Evolutionary conservation across 768 basidiomycete species (phyloP), one percentile per base, ranked within the genome.

Genomic region (Trametes cingulata): DNA sequence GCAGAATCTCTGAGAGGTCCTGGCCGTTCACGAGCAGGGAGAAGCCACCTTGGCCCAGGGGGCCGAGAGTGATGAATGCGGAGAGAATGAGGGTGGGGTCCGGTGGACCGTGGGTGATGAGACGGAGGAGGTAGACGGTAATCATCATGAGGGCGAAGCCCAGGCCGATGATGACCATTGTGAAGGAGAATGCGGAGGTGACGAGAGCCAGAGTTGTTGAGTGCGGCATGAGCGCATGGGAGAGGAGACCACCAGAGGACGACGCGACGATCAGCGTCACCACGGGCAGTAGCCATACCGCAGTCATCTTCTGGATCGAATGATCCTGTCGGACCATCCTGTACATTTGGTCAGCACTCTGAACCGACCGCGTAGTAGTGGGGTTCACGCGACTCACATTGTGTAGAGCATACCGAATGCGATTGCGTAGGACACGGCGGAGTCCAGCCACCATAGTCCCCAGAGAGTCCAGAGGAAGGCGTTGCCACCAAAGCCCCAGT

Each of bases 231-330:
- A 85, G 72, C 24, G 76, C 74, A 6, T 66, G 52, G 2, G 80
- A 73, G 27, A 85, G 61, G 47, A 84, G 68, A 19, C 77, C 78
- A 9, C 84, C 83, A 0, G 80, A 74, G 3, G 83, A 78, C 5
- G 82, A 79, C 19, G 80, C 78, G 71, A 85, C 84, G 59, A 85
- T 71, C 22, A 80, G 78, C 2, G 83, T 72, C 19, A 85, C 79
- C 36, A 81, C 75, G 12, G 82, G 82, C 12, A 83, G 74, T 9
- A 84, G 76, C 81, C 81, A 82, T 1, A 77, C 71, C 6, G 78
- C 74, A 0, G 78, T 74, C 68, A 82, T 74, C 15, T 73, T 73
- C 22, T 75, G 66, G 40, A 78, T 50, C 0, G 72, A 65, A 41
- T 84, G 80, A 13, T 72, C 69, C 40, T 82, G 82, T 3, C 73